phyloP scores from a whole-genome alignment of 73 alveolate genomes.

The Paramecium sexaurelia region DNA sequence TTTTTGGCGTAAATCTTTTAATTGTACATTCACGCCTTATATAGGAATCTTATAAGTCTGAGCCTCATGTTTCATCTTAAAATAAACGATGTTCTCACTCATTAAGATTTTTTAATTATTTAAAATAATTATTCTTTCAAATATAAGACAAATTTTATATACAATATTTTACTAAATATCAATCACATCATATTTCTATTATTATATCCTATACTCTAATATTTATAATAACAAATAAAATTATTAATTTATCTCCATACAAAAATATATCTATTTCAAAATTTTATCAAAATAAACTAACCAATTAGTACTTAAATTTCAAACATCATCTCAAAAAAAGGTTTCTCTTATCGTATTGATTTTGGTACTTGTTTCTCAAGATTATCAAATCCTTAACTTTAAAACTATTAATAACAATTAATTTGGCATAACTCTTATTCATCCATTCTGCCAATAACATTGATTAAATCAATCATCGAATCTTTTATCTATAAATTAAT shows the following conservation, averaged over 20 bases:
- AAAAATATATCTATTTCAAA: background rate
- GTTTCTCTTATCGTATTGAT: conserved; percentile 27
- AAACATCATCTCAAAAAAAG: conserved; percentile 10
- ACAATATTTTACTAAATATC: background rate
- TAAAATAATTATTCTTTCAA: conserved; percentile 1
- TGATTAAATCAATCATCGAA: background rate
- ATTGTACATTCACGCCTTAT: background rate
- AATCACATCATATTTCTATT: too few species aligned
- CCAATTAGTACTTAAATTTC: background rate
- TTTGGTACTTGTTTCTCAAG: conserved; percentile 33
- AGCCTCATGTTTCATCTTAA: conserved; percentile 18
- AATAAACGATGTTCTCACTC: conserved; percentile 18
- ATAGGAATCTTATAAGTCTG: background rate
- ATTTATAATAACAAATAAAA: too few species aligned
- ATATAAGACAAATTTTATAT: background rate
- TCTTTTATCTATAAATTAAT: conserved; percentile 15
- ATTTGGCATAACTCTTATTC: background rate
- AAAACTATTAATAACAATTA: background rate
- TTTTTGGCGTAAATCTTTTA: conserved; percentile 7
- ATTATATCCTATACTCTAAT: too few species aligned
- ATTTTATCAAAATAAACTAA: background rate
- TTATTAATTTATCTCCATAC: too few species aligned
- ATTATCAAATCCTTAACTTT: conserved; percentile 5
- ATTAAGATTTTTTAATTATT: conserved; percentile 6
- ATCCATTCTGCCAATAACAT: background rate